Evolutionary conservation across 352 stramenopile species (phyloP), one percentile per base, ranked within the genome.

Genomic region (Blastocystis sp.): DNA sequence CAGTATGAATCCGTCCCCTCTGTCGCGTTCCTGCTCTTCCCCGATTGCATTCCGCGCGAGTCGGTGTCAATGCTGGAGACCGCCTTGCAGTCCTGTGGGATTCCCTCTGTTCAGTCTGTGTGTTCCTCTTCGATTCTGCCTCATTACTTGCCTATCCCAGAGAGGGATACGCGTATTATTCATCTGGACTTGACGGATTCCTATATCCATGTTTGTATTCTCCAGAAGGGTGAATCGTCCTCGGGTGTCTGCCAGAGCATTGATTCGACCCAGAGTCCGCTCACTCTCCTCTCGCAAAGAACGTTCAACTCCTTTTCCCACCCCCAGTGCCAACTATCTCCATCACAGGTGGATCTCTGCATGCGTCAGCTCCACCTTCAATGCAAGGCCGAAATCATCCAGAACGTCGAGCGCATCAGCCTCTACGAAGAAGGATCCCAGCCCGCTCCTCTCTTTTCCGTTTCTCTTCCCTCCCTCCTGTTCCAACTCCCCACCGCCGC

Each of bases 171-270:
- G 10, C 21, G 9, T 16, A 19, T 6, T 6, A 39, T 65, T 21
- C 50, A 81, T 39, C 10, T 81, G 2, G 71, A 67, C 6, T 65
- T 63, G 29, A 39, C 39, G 1, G 71, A 81, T 35, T 81, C 45
- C 29, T 33, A 63, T 24, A 39, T 81, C 50, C 61, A 81, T 21
- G 71, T 45, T 1, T 67, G 71, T 65, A 39, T 81, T 65, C 33
- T 81, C 3, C 35, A 41, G 39, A 26, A 13, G 37, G 6, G 33
- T 26, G 31, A 3, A 26, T 21, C 3, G 33, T 39, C 13, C 24
- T 26, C 35, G 13, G n/a, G n/a, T n/a, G 26, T 39, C 10, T 33
- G 4, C 24, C 6, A 16, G 35, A 12, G 4, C 29, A 9, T 45
- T 2, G 59, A 55, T 33, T 45, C 29, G 10, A 39, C 12, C 35